Percentiles rank a stretch among this genome's conserved stretches.
These are phyloP conservation scores for Typha latifolia DNA, from an alignment of 176 grass and related monocot species.

Conservation along the genomic window DNA sequence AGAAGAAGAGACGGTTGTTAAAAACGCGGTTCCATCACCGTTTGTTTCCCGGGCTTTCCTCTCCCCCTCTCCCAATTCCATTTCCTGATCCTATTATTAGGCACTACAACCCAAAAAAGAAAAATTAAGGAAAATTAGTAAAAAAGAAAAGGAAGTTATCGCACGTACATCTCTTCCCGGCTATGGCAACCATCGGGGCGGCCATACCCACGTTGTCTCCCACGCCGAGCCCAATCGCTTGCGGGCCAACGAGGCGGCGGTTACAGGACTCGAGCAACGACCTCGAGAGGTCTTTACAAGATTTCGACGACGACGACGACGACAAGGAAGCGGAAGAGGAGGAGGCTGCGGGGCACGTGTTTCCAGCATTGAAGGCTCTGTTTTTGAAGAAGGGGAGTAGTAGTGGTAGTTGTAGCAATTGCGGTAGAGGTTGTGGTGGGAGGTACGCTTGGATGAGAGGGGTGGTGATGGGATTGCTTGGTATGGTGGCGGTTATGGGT, in stretches of 20 bases:
- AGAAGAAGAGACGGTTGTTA: not conserved
- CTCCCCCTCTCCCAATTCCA: constrained; percentile 32
- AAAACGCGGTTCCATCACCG: constrained; percentile 6
- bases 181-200: constrained; percentile 5
- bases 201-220: not conserved
- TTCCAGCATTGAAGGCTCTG: not conserved
- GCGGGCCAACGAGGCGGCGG: constrained; percentile 10
- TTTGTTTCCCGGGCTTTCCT: constrained; percentile 79
- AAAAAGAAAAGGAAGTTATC: not conserved
- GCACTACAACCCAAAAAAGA: constrained; percentile 7
- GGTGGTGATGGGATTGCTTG: not conserved
- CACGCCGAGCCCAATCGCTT: constrained; percentile 5
- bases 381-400: not conserved
- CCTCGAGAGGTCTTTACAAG: not conserved
- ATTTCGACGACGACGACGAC: not conserved
- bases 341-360: not conserved
- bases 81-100: constrained; percentile 34
- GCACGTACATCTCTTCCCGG: constrained; percentile 17
- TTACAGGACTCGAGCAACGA: not conserved
- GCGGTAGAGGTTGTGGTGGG: not conserved
- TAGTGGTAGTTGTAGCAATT: not conserved
- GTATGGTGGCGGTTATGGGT: not conserved
- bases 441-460: not conserved
- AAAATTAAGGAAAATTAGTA: too few species aligned
- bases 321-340: not conserved